Evolutionary conservation across 2,329 filamentous ascomycete species (phyloP).

Genomic region (Cordyceps cateniannulata): DNA sequence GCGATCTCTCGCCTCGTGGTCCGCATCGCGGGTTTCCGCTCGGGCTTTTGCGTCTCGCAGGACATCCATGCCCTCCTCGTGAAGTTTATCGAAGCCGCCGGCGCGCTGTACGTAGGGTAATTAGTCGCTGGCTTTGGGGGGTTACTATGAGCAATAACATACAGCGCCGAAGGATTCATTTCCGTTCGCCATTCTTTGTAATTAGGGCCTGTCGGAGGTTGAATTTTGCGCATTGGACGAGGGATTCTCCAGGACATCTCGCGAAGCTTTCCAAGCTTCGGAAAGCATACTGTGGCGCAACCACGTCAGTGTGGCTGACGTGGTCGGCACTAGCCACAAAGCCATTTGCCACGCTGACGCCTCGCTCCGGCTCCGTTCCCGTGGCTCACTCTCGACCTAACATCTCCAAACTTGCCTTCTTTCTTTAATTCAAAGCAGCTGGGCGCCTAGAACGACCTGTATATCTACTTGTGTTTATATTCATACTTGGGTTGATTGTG

Average conservation of each 20-base stretch:
- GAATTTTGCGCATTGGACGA: background rate
- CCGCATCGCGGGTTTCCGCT: constrained; percentile 28
- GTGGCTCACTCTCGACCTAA: background rate
- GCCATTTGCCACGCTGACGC: constrained; percentile 11
- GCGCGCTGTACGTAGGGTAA: constrained; percentile 22
- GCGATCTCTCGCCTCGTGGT: constrained; percentile 34
- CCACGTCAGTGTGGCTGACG: constrained; percentile 9
- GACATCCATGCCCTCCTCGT: constrained; percentile 30
- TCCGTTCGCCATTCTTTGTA: background rate
- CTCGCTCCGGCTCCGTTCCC: background rate
- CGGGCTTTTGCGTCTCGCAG: constrained; percentile 33
- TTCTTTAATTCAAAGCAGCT: background rate
- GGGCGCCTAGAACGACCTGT: background rate
- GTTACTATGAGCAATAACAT: constrained; percentile 15
- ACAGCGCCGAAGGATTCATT: background rate
- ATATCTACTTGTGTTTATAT: background rate
- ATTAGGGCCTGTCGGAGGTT: background rate
- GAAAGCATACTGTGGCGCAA: constrained; percentile 8
- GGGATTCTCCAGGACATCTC: background rate
- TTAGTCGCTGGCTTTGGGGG: background rate
- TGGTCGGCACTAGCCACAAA: constrained; percentile 1
- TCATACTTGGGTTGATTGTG: background rate
- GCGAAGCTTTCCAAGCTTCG: constrained; percentile 8
- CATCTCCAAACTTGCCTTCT: background rate
- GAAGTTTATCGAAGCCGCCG: constrained; percentile 34